Conservation (phyloP, 73 alveolate genomes). For the Tetrahymena borealis region DNA sequence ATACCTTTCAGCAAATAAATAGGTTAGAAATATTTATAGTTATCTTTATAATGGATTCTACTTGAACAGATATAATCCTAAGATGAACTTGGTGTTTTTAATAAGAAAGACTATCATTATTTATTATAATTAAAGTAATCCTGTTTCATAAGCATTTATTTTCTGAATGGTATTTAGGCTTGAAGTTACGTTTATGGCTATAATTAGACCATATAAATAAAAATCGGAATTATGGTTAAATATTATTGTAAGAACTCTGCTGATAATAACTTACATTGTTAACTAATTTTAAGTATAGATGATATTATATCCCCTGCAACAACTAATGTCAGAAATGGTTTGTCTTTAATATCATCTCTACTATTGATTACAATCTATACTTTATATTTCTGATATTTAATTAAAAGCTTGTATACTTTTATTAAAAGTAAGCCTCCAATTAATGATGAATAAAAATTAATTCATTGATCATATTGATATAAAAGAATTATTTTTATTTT, state of each 20-base stretch:
- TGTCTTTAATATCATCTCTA: too few species aligned
- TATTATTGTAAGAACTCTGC: not conserved
- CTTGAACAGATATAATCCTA: not conserved
- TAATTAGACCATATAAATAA: not conserved
- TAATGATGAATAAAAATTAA: too few species aligned
- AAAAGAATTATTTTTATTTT: too few species aligned
- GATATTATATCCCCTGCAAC: too few species aligned
- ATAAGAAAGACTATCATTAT: not conserved
- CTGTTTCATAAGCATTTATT: not conserved
- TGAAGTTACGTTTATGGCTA: not conserved
- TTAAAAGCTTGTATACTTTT: too few species aligned
- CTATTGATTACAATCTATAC: too few species aligned
- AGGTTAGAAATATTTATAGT: not conserved
- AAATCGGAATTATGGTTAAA: not conserved
- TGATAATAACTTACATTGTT: not conserved
- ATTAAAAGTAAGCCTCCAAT: too few species aligned
- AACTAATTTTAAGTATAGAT: not conserved
- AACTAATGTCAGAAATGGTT: too few species aligned
- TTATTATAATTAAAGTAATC: not conserved
- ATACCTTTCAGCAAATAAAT: not conserved
- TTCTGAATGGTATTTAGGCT: not conserved
- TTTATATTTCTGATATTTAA: too few species aligned
- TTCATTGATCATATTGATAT: too few species aligned
- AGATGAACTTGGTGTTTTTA: not conserved
- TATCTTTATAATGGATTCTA: not conserved